phyloP scores from a whole-genome alignment of 495 filamentous ascomycete genomes.

The Trichoderma orchidacearum region DNA sequence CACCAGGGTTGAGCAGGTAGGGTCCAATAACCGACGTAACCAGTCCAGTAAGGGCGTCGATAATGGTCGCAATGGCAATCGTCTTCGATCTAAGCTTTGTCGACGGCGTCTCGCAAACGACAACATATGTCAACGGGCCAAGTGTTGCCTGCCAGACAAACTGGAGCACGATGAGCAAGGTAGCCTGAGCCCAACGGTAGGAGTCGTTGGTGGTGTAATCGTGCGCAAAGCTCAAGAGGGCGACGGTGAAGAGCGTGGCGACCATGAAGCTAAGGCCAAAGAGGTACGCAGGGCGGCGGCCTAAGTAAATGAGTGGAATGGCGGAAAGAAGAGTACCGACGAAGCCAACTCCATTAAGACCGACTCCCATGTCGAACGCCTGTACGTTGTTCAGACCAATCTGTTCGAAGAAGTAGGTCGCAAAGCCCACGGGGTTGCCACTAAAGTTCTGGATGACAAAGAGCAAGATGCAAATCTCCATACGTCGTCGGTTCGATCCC shows the following conservation, averaged over 20 bases:
- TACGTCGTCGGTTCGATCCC: conserved; percentile 51
- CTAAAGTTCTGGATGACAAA: conserved; percentile 46
- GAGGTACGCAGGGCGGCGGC: conserved; percentile 1
- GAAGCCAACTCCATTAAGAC: conserved; percentile 28
- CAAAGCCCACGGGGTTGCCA: conserved; percentile 47
- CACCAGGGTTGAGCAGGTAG: conserved; percentile 34
- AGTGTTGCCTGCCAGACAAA: conserved; percentile 41
- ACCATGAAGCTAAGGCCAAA: conserved; percentile 8
- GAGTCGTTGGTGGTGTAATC: conserved; percentile 33
- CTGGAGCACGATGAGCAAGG: conserved; percentile 28
- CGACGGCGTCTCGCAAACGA: conserved; percentile 40
- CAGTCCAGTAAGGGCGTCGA: conserved; percentile 27
- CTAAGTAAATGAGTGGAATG: conserved; percentile 14
- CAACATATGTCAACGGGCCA: conserved; percentile 40
- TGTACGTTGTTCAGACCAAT: conserved; percentile 41
- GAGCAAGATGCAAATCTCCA: conserved; percentile 41
- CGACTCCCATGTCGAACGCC: conserved; percentile 30
- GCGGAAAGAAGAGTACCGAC: conserved; percentile 26
- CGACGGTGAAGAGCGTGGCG: conserved; percentile 23
- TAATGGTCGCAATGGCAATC: conserved; percentile 36
- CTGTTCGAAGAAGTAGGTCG: conserved; percentile 54
- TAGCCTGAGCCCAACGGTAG: conserved; percentile 5
- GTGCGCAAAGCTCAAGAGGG: conserved; percentile 14
- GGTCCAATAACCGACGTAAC: conserved; percentile 28
- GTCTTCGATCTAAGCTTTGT: conserved; percentile 40